Base-by-base conservation (phyloP, 2,329 filamentous ascomycete species). In the Atkinsonella texensis region DNA sequence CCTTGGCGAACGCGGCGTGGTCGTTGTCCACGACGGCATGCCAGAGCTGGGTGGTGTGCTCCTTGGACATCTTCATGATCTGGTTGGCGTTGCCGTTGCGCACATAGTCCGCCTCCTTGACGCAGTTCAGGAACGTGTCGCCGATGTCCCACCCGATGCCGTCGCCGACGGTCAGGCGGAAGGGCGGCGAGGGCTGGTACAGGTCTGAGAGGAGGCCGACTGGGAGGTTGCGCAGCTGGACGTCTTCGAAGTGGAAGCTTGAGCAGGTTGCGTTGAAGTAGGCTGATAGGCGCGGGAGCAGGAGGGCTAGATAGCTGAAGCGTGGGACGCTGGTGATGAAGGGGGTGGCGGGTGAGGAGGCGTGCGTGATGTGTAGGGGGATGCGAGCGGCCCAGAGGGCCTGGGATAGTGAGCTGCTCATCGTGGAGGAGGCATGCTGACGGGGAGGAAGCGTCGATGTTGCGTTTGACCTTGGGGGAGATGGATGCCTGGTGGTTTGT, bases 31-130 rank as follows among this genome's bases (percentile, higher is more conserved):
- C 76, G 42, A 95, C 87, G 10, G 87, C 79, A 57, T 83, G 78
- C 89, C 90, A 96, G 35, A 96, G 74, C 33, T 84, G 79, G 8
- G 83, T 87, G 13, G 87, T 93, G 65, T 95, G 83, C 45, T 87
- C 82, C 65, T 89, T 90, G 54, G 85, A 89, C 61, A 96, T 73
- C 50, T 83, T 84, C 88, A 95, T 95, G 62, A 95, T 90, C 54
- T 86, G 84, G 64, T 91, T 89, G 15, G 88, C 89, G 50, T 86
- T 93, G 44, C 89, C 89, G 59, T 93, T 91, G 49, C 90, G 81
- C 48, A 95, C 74, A 59, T 89, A 95, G 67, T 95, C 89, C 32
- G 90, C 89, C 70, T 84, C 80, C 63, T 84, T 84, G 55, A 77
- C 78, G 52, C 75, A 75, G 63, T 84, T 84, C 52, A 83, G 71